These are phyloP conservation scores for Jacaranda mimosifolia DNA, from an alignment of 257 asterid species.

Conservation along the genomic window DNA sequence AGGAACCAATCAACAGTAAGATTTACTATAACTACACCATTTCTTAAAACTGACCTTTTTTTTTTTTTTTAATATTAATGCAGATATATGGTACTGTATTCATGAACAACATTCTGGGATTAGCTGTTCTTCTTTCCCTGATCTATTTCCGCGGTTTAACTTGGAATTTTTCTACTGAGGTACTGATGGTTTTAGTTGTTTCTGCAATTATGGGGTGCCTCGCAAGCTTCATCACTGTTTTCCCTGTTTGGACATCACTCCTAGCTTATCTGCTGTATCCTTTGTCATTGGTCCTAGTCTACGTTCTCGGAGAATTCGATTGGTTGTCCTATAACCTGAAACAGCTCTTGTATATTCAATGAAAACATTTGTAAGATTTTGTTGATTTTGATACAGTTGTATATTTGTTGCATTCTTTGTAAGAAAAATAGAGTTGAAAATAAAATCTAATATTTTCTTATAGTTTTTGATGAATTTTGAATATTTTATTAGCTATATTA, in stretches of 20 bases:
- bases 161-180: conserved; percentile 57
- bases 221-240: conserved; percentile 45
- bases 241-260: conserved; percentile 54
- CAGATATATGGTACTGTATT: conserved; percentile 69
- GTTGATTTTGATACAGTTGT: background rate
- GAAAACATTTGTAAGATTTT: conserved; percentile 11
- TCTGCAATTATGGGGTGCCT: conserved; percentile 54
- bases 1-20: no score
- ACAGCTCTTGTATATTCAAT: background rate
- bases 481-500: no score
- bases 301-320: conserved; percentile 43
- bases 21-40: no score
- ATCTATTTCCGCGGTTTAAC: conserved; percentile 51
- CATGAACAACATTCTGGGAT: conserved; percentile 65
- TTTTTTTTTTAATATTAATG: conserved; percentile 4
- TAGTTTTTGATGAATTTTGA: no score
- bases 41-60: background rate
- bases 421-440: background rate
- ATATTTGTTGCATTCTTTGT: background rate
- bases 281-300: conserved; percentile 55
- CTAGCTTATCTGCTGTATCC: conserved; percentile 60
- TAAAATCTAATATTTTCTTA: no score
- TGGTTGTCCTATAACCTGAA: conserved; percentile 32
- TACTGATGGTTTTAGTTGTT: conserved; percentile 50
- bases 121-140: conserved; percentile 55